Evolutionary conservation across 176 grass and related monocot genomes (phyloP).

Genomic region (Miscanthus lutarioriparius): DNA sequence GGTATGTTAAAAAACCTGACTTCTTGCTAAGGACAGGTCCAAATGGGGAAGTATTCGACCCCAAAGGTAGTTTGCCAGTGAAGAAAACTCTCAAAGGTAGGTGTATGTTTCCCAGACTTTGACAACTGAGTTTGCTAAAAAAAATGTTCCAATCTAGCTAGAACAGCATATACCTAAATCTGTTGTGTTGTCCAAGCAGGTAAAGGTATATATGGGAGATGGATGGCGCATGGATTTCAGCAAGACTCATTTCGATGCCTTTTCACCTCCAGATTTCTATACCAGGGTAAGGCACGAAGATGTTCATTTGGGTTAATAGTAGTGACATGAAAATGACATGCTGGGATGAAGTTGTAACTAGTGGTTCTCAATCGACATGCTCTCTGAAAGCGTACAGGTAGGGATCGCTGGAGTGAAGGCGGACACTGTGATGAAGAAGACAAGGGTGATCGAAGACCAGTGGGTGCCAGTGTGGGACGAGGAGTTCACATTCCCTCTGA

Average conservation of each 20-base stretch:
- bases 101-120: background rate
- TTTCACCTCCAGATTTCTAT: constrained; percentile 91
- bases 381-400: constrained; percentile 32
- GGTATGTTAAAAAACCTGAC: constrained; percentile 86
- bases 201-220: constrained; percentile 95
- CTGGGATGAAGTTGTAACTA: background rate
- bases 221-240: constrained; percentile 95
- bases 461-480: constrained; percentile 88
- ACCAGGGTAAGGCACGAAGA: constrained; percentile 46
- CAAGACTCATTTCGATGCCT: constrained; percentile 87
- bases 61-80: constrained; percentile 56
- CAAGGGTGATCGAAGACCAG: constrained; percentile 56
- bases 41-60: constrained; percentile 72
- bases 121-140: background rate
- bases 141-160: background rate
- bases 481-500: constrained; percentile 69
- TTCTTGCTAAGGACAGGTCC: constrained; percentile 64
- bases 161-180: constrained; percentile 2
- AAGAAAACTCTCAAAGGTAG: constrained; percentile 90
- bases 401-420: constrained; percentile 66
- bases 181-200: constrained; percentile 41
- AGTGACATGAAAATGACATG: background rate
- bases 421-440: constrained; percentile 64
- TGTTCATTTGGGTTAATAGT: background rate
- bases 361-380: too few relatives aligned